These are phyloP conservation scores for Beauveria sp. DNA, from an alignment of 2,329 filamentous ascomycete genomes.

Conservation along the genomic window DNA sequence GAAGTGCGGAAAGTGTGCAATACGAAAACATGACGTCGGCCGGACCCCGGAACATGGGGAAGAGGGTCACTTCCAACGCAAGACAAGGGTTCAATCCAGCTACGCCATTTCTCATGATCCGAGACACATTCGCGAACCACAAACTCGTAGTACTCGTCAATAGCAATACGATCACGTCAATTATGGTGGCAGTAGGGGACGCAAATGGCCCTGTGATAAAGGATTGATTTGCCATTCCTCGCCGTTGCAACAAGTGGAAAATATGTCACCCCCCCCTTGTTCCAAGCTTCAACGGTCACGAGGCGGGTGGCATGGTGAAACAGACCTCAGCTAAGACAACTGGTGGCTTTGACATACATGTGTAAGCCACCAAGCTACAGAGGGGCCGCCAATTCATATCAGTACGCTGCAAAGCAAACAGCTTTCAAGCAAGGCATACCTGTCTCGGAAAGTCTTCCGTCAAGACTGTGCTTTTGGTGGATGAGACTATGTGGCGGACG, in stretches of 20 bases:
- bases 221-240: neutral
- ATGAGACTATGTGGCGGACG: too few relatives aligned
- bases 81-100: neutral
- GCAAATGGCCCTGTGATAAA: neutral
- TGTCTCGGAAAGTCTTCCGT: neutral
- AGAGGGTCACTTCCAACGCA: neutral
- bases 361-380: neutral
- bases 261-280: neutral
- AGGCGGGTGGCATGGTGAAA: constrained; percentile 6
- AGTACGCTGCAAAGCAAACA: neutral
- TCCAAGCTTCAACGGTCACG: neutral
- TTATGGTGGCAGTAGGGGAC: neutral
- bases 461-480: neutral
- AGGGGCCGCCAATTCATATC: neutral
- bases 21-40: neutral
- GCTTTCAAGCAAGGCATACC: neutral
- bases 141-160: neutral
- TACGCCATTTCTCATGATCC: neutral
- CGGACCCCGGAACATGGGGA: too few relatives aligned
- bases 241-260: neutral
- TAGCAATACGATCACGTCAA: neutral
- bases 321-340: constrained; percentile 2
- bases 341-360: neutral
- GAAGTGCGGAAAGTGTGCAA: too few relatives aligned
- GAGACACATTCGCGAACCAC: neutral